phyloP scores from a whole-genome alignment of 345 rosid genomes.

The Ailanthus altissimus region DNA sequence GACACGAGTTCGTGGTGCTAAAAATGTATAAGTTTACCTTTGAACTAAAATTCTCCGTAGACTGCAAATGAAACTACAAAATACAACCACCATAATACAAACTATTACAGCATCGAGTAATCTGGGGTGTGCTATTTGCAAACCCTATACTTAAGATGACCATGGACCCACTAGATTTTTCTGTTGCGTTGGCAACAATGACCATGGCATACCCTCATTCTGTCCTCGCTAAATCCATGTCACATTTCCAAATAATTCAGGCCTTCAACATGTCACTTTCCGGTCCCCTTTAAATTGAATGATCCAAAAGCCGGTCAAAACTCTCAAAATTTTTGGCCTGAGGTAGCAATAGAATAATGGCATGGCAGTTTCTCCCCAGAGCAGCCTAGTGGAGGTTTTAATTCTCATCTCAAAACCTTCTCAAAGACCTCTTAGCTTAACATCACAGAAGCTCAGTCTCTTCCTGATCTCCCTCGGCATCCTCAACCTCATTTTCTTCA shows the following conservation, averaged over 20 bases:
- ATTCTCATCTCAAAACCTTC: background rate
- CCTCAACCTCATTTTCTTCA: conserved; percentile 93
- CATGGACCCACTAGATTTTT: background rate
- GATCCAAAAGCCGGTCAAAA: background rate
- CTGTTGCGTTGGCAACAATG: background rate
- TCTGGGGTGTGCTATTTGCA: background rate
- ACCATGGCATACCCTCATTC: background rate
- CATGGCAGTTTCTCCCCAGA: background rate
- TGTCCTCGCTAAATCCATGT: background rate
- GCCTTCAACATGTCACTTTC: background rate
- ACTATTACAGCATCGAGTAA: background rate
- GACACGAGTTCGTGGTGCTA: background rate
- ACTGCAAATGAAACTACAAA: background rate
- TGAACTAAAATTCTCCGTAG: background rate
- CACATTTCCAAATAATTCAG: background rate
- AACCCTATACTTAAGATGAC: background rate
- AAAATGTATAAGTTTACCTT: background rate
- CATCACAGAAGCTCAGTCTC: conserved; percentile 79
- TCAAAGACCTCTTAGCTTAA: conserved; percentile 1
- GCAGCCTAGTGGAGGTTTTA: background rate
- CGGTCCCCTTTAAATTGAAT: background rate
- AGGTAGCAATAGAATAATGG: background rate
- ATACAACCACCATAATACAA: background rate
- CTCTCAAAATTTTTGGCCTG: background rate
- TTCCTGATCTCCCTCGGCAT: conserved; percentile 92